These are phyloP conservation scores for Extremus antarcticus DNA, from an alignment of 495 filamentous ascomycete genomes.

Conservation along the genomic window DNA sequence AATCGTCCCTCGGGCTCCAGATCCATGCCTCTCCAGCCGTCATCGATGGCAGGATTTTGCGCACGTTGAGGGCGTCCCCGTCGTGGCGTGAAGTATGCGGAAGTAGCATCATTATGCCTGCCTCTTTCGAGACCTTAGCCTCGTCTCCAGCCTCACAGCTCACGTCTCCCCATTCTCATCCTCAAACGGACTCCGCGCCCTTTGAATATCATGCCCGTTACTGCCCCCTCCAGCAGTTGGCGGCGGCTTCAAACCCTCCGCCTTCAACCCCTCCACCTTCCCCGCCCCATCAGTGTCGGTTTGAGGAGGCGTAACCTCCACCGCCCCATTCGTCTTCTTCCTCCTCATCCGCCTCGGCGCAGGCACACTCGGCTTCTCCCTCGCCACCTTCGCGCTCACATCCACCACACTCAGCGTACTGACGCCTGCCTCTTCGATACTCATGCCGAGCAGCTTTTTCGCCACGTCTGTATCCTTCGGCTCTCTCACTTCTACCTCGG, in stretches of 20 bases:
- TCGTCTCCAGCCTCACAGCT: background rate
- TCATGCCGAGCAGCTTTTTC: constrained; percentile 35
- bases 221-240: constrained; percentile 1
- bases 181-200: constrained; percentile 15
- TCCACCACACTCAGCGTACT: constrained; percentile 23
- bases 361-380: background rate
- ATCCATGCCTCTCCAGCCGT: background rate
- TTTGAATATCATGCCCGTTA: background rate
- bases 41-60: background rate
- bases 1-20: no score
- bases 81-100: no score
- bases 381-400: constrained; percentile 15
- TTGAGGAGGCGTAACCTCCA: background rate
- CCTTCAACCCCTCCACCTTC: background rate
- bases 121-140: no score
- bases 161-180: constrained; percentile 13
- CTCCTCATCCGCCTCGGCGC: background rate
- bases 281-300: background rate
- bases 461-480: constrained; percentile 9
- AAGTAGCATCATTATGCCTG: no score
- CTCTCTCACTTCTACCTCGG: background rate
- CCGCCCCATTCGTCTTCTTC: background rate
- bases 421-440: constrained; percentile 30
- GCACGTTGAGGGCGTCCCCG: background rate
- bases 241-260: constrained; percentile 7